Evolutionary conservation across 1,284 basidiomycete genomes (phyloP).

Genomic region (Exobasidium rhododendri): DNA sequence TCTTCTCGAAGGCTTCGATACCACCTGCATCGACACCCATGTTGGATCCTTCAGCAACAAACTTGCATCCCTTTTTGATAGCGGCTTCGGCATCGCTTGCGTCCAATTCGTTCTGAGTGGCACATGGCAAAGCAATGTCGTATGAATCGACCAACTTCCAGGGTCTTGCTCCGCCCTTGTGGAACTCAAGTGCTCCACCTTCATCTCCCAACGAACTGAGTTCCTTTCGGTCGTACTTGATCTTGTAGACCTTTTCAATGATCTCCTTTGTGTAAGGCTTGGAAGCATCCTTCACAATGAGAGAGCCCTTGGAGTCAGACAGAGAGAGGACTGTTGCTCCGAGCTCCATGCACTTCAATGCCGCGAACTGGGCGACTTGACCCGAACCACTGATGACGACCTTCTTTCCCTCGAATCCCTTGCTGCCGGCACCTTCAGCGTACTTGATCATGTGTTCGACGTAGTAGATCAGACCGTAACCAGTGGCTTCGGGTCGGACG

Average conservation of each 20-base stretch:
- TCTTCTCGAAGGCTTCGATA: slow-evolving; percentile 69
- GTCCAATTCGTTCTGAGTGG: slow-evolving; percentile 75
- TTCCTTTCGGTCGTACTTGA: slow-evolving; percentile 67
- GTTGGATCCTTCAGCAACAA: slow-evolving; percentile 75
- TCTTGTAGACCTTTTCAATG: slow-evolving; percentile 57
- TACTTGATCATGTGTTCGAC: slow-evolving; percentile 64
- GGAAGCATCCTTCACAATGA: slow-evolving; percentile 61
- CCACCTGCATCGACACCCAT: slow-evolving; percentile 61
- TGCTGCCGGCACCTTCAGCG: slow-evolving; percentile 50
- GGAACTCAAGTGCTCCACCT: slow-evolving; percentile 29
- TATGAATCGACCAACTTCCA: slow-evolving; percentile 67
- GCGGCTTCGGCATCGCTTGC: slow-evolving; percentile 70
- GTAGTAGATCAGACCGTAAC: slow-evolving; percentile 76
- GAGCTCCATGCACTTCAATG: slow-evolving; percentile 74
- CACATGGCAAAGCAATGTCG: slow-evolving; percentile 72
- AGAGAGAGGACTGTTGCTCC: slow-evolving; percentile 72
- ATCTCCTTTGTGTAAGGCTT: slow-evolving; percentile 57
- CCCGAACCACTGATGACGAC: slow-evolving; percentile 70
- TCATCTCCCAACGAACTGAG: slow-evolving; percentile 33
- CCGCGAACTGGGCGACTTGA: slow-evolving; percentile 74
- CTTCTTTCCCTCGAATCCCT: slow-evolving; percentile 60
- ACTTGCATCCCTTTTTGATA: slow-evolving; percentile 67
- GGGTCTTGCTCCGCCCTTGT: slow-evolving; percentile 61
- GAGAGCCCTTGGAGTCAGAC: slow-evolving; percentile 72
- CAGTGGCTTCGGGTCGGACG: slow-evolving; percentile 53